Percentiles rank a stretch among this genome's conserved stretches.
Conservation (phyloP, 2,329 filamentous ascomycete genomes). For the Talaromyces sp. region DNA sequence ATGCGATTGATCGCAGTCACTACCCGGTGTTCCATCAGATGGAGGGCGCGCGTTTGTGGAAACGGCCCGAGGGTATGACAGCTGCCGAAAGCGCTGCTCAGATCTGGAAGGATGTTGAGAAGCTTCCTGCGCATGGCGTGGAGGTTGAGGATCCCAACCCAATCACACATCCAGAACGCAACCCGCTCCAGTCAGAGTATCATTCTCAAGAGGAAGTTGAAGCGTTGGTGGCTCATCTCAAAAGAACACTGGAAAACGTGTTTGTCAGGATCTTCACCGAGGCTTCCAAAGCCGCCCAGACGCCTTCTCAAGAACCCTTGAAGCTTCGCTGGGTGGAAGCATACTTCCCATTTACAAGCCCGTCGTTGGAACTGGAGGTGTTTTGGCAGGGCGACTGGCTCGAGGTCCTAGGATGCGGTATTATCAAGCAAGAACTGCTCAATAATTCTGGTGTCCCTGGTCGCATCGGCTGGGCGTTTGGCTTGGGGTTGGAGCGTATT, state of each 20-base stretch:
- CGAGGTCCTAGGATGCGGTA: constrained; percentile 88
- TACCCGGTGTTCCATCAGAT: constrained; percentile 99
- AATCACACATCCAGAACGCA: constrained; percentile 68
- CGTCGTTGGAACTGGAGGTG: constrained; percentile 93
- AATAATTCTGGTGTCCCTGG: constrained; percentile 69
- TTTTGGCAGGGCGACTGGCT: constrained; percentile 94
- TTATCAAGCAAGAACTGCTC: constrained; percentile 78
- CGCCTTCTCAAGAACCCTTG: constrained; percentile 59
- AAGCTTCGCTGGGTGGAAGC: constrained; percentile 92
- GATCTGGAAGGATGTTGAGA: constrained; percentile 66
- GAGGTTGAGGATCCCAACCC: constrained; percentile 80
- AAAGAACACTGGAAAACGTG: constrained; percentile 81
- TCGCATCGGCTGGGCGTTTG: constrained; percentile 90
- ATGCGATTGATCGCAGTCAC: constrained; percentile 91
- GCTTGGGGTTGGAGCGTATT: constrained; percentile 86
- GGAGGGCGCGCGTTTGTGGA: constrained; percentile 91
- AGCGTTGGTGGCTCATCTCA: constrained; percentile 78
- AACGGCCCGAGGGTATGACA: constrained; percentile 47
- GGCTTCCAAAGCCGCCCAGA: constrained; percentile 55
- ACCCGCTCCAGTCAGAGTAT: constrained; percentile 70
- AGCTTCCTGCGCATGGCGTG: constrained; percentile 67
- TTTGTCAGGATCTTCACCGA: constrained; percentile 83
- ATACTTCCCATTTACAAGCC: constrained; percentile 95
- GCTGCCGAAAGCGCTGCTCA: constrained; percentile 46
- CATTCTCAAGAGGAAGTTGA: constrained; percentile 74